Conservation (phyloP, 2,329 filamentous ascomycete genomes). For the Xylariaceae sp. region DNA sequence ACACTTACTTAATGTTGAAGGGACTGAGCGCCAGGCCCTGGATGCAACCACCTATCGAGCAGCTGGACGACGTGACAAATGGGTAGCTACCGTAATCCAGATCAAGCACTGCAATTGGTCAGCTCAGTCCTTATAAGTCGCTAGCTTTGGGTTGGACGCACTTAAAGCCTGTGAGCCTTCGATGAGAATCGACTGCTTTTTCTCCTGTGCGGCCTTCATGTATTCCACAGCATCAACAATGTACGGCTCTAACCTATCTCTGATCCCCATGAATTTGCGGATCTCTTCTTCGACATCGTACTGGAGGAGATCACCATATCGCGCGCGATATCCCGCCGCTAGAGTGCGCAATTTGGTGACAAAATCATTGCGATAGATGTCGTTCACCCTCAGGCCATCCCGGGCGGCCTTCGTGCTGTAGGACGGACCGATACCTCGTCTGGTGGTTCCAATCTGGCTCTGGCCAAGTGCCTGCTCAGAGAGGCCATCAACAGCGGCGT, state of each 20-base stretch:
- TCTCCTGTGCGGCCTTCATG: conserved; percentile 55
- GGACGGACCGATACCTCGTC: conserved; percentile 21
- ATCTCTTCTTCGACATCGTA: conserved; percentile 67
- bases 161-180: conserved; percentile 58
- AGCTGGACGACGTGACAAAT: conserved; percentile 52
- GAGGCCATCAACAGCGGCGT: conserved; percentile 60
- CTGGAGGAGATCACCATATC: conserved; percentile 60
- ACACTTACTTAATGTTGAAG: conserved; percentile 43
- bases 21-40: conserved; percentile 48
- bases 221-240: conserved; percentile 63
- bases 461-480: conserved; percentile 49
- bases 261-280: conserved; percentile 52
- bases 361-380: conserved; percentile 63
- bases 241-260: conserved; percentile 51
- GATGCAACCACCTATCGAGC: conserved; percentile 49
- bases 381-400: conserved; percentile 58
- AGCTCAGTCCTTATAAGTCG: not conserved
- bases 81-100: conserved; percentile 47
- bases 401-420: conserved; percentile 55
- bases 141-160: not conserved
- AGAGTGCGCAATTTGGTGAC: conserved; percentile 59
- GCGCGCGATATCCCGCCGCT: conserved; percentile 56
- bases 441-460: conserved; percentile 17
- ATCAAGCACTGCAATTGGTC: conserved; percentile 43
- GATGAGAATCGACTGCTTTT: conserved; percentile 55